Evolutionary conservation across 208 protist genomes (phyloP), one percentile per base, ranked within the genome.

Genomic region (Trypanosoma vivax): DNA sequence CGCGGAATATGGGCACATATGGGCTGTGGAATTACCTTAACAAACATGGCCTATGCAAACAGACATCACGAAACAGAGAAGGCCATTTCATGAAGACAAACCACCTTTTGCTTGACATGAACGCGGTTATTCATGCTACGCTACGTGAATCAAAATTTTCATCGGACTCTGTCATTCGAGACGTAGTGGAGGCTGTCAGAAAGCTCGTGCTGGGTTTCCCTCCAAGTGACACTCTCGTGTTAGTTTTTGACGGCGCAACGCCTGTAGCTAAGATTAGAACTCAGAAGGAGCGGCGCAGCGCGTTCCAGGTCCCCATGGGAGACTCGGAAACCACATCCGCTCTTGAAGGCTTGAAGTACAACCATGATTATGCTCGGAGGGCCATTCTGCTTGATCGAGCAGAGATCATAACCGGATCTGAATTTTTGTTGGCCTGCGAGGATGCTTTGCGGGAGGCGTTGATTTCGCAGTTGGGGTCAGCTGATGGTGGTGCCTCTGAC

Each of bases 61-160:
- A 14, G 43, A 27, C 40, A 19, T 43, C 7, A 10, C 19, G 43
- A 4, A 11, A 40, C n/a, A 18, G 50, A 40, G 0, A 23, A 34
- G 16, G 47, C 54, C 31, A 64, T 41, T 67, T 65, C 16, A 48
- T 82, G 34, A 38, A 49, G 16, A 67, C 79, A 1, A 38, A 78
- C 28, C 79, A 94, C 57, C 61, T 94, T 21, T 48, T 90, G 11
- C 24, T 94, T 10, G 87, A 94, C 56, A 94, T 94, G 87, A 94
- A 94, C 50, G 49, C 65, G 7, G 33, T 94, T 16, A 21, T 94
- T 27, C 87, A 94, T 64, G 42, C 42, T 14, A 45, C 62, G 21
- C 85, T 84, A 59, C 14, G 28, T 9, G 14, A 46, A 10, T 42
- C 39, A 9, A 38, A 23, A 14, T 64, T 76, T 7, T 75, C 41